Percentiles rank a stretch among this genome's conserved stretches.
These are phyloP conservation scores for Phlyctochytrium planicorne DNA, from an alignment of 192 early-diverging fungal genomes.

Conservation along the genomic window DNA sequence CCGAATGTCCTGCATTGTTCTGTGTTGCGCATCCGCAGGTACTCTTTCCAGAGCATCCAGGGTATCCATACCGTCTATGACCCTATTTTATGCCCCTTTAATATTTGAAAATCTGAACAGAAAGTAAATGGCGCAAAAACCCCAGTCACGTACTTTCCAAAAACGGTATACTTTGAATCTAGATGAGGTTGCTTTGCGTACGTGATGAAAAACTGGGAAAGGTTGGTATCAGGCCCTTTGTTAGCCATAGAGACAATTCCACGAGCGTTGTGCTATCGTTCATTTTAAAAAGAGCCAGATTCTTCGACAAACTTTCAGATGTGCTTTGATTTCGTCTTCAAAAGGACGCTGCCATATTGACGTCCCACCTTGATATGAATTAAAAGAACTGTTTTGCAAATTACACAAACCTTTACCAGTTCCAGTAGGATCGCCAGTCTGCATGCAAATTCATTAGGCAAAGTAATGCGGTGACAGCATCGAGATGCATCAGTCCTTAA, in stretches of 20 bases:
- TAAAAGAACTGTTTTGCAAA: slow-evolving; percentile 57
- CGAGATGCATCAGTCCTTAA: neutral
- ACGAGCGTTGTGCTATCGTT: slow-evolving; percentile 70
- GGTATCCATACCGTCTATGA: slow-evolving; percentile 84
- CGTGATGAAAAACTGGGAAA: slow-evolving; percentile 87
- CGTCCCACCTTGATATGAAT: slow-evolving; percentile 32
- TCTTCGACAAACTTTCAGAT: slow-evolving; percentile 75
- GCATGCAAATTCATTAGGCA: neutral
- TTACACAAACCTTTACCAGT: slow-evolving; percentile 46
- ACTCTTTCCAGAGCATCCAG: slow-evolving; percentile 84
- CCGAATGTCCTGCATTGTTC: slow-evolving; percentile 75
- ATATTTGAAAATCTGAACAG: no score
- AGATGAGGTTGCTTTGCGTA: slow-evolving; percentile 84
- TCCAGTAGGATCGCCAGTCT: slow-evolving; percentile 53
- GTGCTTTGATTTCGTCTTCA: slow-evolving; percentile 51
- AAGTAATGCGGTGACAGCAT: no score
- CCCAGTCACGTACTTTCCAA: slow-evolving; percentile 67
- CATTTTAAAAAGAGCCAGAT: slow-evolving; percentile 35
- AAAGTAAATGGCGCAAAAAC: neutral
- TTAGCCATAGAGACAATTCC: slow-evolving; percentile 97
- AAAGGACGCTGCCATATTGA: slow-evolving; percentile 47
- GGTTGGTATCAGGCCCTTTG: slow-evolving; percentile 86
- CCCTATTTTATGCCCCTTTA: no score
- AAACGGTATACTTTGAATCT: slow-evolving; percentile 88
- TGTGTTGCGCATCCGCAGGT: slow-evolving; percentile 78